phyloP scores from a whole-genome alignment of 1,284 basidiomycete genomes.

The Ceratobasidium sp. region DNA sequence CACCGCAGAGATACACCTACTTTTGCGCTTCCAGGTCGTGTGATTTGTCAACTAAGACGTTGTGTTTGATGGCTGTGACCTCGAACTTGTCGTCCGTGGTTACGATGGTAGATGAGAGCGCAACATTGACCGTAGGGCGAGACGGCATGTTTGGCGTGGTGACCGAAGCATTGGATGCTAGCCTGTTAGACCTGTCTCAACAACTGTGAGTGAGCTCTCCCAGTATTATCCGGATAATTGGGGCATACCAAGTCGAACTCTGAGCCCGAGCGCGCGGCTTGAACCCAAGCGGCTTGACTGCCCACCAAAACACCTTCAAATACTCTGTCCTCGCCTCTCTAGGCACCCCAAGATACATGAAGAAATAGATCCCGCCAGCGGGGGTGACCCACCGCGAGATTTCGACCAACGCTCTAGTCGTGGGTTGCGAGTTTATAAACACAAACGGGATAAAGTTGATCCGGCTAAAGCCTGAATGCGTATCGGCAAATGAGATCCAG shows the following conservation, averaged over 20 bases:
- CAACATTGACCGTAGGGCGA: neutral
- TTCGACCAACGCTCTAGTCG: slow-evolving; percentile 4
- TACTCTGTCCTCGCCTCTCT: slow-evolving; percentile 40
- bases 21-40: neutral
- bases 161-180: neutral
- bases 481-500: no score
- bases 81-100: neutral
- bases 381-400: slow-evolving; percentile 38
- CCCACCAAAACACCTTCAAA: no score
- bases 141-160: neutral
- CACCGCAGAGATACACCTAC: no score
- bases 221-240: no score
- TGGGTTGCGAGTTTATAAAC: no score
- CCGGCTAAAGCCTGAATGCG: no score
- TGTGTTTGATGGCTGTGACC: neutral
- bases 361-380: slow-evolving; percentile 39
- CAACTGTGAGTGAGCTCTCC: no score
- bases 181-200: neutral
- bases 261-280: no score
- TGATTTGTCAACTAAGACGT: neutral
- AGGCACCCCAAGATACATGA: slow-evolving; percentile 45
- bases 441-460: neutral
- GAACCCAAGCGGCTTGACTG: no score
- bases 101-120: neutral
- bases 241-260: no score